Evolutionary conservation across 148 eudicot genomes (phyloP), one percentile per base, ranked within the genome.

Genomic region (Rhododendron kiyosumense): DNA sequence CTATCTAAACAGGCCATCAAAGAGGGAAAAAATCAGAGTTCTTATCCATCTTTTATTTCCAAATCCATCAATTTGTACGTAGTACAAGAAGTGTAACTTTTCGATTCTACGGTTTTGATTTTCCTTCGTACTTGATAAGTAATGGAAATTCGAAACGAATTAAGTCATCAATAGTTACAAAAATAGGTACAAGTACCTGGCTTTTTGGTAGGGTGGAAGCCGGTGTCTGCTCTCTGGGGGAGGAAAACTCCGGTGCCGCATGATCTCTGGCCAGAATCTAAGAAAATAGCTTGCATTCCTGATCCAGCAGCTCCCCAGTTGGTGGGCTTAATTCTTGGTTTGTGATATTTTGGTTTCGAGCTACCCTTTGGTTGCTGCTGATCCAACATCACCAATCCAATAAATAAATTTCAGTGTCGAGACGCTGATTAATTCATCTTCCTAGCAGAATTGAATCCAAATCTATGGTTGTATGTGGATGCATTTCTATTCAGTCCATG

Each of bases 221-320:
- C 82, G 0, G 89, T 26, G 67, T 85, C 94, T 57, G 84, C 84
- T 65, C 88, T 57, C 61, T 87, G 88, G 1, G 97, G 97, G 30
- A 94, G 93, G 57, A 94, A 94, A 59, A 94, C 95, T 11, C 95
- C 97, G 8, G 97, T 94, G 24, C 97, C 95, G 36, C 89, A 76
- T n/a, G 94, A 63, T 85, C 84, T 90, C 6, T 52, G 83, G 78
- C 89, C 83, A 1, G 92, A 87, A 88, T 89, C 95, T 3, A 94
- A 91, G 84, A 93, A 93, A 34, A 94, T 81, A 0, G 92, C 95
- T 84, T 90, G 97, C 95, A 92, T 93, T 83, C 94, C 95, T 22
- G 93, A 91, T 59, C 94, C 95, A 49, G 91, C 90, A 20, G 88
- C 75, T 59, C 88, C 90, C 85, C 88, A 76, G n/a, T 90, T 88